Evolutionary conservation across 1,284 basidiomycete genomes (phyloP).

Genomic region (Neolentinus lepideus): DNA sequence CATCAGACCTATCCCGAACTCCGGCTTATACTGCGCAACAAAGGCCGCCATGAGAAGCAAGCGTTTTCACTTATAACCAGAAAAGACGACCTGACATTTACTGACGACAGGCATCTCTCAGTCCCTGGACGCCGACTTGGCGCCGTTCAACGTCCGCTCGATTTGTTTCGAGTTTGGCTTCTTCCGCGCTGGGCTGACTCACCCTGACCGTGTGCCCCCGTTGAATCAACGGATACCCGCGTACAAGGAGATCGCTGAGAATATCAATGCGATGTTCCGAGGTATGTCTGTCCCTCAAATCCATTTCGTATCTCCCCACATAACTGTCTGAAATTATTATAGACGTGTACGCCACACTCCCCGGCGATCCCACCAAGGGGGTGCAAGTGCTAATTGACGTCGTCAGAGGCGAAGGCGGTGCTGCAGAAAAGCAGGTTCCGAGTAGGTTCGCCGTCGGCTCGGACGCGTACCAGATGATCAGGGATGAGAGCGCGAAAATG

Average conservation of each 20-base stretch:
- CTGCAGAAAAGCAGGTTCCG: not conserved
- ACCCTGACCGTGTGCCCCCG: constrained; percentile 20
- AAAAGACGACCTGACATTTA: not conserved
- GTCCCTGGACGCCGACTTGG: constrained; percentile 31
- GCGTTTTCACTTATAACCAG: constrained; percentile 3
- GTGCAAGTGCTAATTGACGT: not conserved
- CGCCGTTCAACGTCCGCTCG: constrained; percentile 34
- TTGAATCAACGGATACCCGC: constrained; percentile 29
- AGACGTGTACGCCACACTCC: not conserved
- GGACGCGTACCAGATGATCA: not conserved
- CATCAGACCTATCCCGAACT: constrained; percentile 19
- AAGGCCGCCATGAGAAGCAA: constrained; percentile 30
- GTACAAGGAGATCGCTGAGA: constrained; percentile 24
- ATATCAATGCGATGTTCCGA: constrained; percentile 13
- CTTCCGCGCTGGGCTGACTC: constrained; percentile 33
- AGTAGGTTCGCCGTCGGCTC: not conserved
- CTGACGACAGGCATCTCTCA: constrained; percentile 24
- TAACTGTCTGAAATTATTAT: not conserved
- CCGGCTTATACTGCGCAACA: constrained; percentile 26
- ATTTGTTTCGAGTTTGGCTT: constrained; percentile 36
- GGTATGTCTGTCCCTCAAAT: constrained; percentile 6
- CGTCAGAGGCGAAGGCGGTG: constrained; percentile 2
- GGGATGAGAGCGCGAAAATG: not conserved
- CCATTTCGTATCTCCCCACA: not conserved
- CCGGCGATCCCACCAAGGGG: not conserved